Evolutionary conservation across 352 stramenopile species (phyloP), one percentile per base, ranked within the genome.

Genomic region (Discostella stelligera): DNA sequence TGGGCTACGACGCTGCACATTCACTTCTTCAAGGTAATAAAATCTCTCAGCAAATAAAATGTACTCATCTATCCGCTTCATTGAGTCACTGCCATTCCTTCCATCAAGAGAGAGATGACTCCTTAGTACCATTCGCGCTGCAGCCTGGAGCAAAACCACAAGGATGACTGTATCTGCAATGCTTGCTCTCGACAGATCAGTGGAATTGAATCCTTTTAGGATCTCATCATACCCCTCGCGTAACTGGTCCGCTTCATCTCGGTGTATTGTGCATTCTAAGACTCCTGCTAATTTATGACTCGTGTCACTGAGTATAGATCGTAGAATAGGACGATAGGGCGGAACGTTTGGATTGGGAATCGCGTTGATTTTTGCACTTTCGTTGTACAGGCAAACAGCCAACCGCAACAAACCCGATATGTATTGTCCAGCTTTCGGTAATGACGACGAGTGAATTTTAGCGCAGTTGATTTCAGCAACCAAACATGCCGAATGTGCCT

Each of bases 111-210:
- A 10, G 60, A 21, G 23, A 20, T 44, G 27, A 16, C 48, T 50
- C 65, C 52, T 53, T 41, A 14, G 7, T 27, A 62, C 27, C 20
- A 58, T 66, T 44, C 20, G 32, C 14, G 65, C 52, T 63, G 67
- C 41, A 53, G 55, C 75, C 54, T 72, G 21, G 4, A 75, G 6
- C 18, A 83, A 62, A 21, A 73, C 37, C 18, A 60, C 52, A 21
- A 79, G 63, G 39, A 71, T 59, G 56, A 65, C 53, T 11, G 37
- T n/a, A 66, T 83, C 75, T 32, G 73, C 68, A 20, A 4, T 52
- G 52, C 16, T 39, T 14, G 20, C 30, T 66, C 21, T 27, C 41
- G 54, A 48, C 49, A 71, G 64, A 48, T 76, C 66, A 58, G 37
- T 58, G 2, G 30, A 18, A 13, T 68, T 18, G 59, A 72, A 81